Percentiles rank a stretch among this genome's conserved stretches.
Conservation (phyloP, 192 early-diverging fungal species). For the Backusella australiensis region DNA sequence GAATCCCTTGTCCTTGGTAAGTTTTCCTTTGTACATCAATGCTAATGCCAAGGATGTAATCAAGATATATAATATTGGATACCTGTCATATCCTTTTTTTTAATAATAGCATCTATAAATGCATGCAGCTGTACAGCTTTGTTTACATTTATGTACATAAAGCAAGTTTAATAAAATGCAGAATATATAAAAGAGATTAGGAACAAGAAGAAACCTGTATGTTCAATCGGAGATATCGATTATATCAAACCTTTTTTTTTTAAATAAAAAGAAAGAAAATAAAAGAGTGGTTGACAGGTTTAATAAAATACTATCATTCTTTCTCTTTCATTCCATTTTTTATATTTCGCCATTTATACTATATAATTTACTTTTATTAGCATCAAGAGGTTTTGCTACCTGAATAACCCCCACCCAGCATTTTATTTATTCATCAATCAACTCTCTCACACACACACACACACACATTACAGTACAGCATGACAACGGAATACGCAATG, state of each 20-base stretch:
- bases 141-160: background rate
- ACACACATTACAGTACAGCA: background rate
- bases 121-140: background rate
- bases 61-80: too few relatives aligned
- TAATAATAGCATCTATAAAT: background rate
- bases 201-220: background rate
- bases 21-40: background rate
- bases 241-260: background rate
- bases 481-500: background rate
- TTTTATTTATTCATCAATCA: background rate
- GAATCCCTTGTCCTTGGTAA: background rate
- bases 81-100: too few relatives aligned
- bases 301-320: background rate
- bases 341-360: background rate
- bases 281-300: background rate
- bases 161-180: background rate
- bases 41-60: background rate
- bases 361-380: background rate
- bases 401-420: background rate
- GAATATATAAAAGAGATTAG: background rate
- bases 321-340: background rate
- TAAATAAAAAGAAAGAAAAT: background rate
- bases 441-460: background rate
- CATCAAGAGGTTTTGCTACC: background rate
- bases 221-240: constrained; percentile 1